A percentile compares a stretch with the other conserved stretches of the same genome.
These are phyloP conservation scores for Hebeloma cylindrosporum DNA, from an alignment of 768 basidiomycete genomes.

Conservation along the genomic window DNA sequence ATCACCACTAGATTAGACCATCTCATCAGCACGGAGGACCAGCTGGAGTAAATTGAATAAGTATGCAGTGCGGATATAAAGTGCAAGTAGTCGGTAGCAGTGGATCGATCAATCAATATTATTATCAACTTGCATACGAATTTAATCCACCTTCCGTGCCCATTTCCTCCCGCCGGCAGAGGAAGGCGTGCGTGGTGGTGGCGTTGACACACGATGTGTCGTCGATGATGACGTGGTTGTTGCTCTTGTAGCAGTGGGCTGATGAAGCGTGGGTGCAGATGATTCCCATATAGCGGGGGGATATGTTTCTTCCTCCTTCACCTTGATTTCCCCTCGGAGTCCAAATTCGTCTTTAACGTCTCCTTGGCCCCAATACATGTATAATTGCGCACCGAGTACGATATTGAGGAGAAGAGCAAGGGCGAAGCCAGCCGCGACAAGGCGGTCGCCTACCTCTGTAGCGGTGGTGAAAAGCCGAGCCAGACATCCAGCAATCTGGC, in stretches of 20 bases:
- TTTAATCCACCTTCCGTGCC: conserved; percentile 74
- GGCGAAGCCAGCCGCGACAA: conserved; percentile 82
- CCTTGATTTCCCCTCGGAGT: conserved; percentile 3
- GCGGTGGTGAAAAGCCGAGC: conserved; percentile 93
- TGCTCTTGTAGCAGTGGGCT: conserved; percentile 13
- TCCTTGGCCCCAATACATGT: conserved; percentile 75
- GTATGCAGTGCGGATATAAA: too few species aligned
- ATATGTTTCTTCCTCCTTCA: conserved; percentile 9
- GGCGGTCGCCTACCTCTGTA: conserved; percentile 80
- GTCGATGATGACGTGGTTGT: conserved; percentile 14
- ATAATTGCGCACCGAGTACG: conserved; percentile 83
- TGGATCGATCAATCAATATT: too few species aligned
- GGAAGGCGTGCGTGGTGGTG: conserved; percentile 41
- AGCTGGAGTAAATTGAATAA: too few species aligned
- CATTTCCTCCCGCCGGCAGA: conserved; percentile 64
- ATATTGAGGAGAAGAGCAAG: conserved; percentile 81
- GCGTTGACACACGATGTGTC: conserved; percentile 40
- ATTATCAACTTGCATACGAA: too few species aligned
- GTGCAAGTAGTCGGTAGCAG: too few species aligned
- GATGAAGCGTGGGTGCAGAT: conserved; percentile 13
- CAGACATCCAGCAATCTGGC: conserved; percentile 85
- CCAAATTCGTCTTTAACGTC: conserved; percentile 24
- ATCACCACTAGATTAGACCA: too few species aligned
- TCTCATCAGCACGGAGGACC: too few species aligned
- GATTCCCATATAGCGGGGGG: conserved; percentile 20